phyloP scores from a whole-genome alignment of 352 stramenopile species.

The Pythium biforme region DNA sequence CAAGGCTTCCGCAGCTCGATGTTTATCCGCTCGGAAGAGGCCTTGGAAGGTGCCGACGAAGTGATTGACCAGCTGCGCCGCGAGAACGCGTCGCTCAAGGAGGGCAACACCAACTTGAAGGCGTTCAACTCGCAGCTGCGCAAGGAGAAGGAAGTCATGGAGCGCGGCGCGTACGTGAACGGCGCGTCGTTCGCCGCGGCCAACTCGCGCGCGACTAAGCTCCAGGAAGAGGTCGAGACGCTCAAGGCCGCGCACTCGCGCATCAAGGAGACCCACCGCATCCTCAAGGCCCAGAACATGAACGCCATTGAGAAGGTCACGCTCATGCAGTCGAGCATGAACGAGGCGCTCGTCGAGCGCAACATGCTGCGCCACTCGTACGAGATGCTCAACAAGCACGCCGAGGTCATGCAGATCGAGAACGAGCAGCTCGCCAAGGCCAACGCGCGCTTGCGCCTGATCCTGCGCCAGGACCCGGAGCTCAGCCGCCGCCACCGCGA shows the following conservation, averaged over 20 bases:
- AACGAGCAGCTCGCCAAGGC: conserved; percentile 84
- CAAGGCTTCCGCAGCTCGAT: conserved; percentile 71
- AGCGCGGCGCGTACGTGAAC: conserved; percentile 85
- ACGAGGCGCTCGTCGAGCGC: conserved; percentile 68
- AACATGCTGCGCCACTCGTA: conserved; percentile 73
- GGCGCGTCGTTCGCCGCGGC: conserved; percentile 81
- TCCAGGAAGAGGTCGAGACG: conserved; percentile 82
- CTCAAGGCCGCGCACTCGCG: conserved; percentile 72
- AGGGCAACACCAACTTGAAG: conserved; percentile 84
- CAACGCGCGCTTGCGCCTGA: conserved; percentile 79
- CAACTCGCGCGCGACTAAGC: conserved; percentile 83
- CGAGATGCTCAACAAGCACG: conserved; percentile 70
- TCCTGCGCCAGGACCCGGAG: conserved; percentile 81
- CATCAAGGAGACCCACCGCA: conserved; percentile 83
- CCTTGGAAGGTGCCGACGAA: conserved; percentile 73
- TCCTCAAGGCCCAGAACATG: conserved; percentile 80
- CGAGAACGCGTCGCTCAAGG: conserved; percentile 82
- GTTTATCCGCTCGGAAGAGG: conserved; percentile 77
- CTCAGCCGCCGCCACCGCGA: conserved; percentile 84
- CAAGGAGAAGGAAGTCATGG: conserved; percentile 90
- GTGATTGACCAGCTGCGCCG: conserved; percentile 83
- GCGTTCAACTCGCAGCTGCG: conserved; percentile 75
- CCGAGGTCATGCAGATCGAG: conserved; percentile 73
- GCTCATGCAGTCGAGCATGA: conserved; percentile 72
- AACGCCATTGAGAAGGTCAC: conserved; percentile 81